Percentiles rank a stretch among this genome's conserved stretches.
These are phyloP conservation scores for Boechera retrofracta DNA, from an alignment of 345 rosid species.

Conservation along the genomic window DNA sequence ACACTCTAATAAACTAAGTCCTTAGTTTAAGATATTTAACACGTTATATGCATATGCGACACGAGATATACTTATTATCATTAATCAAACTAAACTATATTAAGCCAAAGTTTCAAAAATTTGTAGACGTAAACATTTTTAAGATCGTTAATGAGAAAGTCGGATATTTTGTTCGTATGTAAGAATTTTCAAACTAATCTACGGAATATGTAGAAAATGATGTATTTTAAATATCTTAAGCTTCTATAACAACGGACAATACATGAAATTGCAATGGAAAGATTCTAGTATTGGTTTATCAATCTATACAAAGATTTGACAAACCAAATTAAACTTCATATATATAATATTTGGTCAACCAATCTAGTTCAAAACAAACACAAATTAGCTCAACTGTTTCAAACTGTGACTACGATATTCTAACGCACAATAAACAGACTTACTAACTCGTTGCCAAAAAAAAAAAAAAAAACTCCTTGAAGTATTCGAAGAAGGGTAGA, in stretches of 20 bases:
- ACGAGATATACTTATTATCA: no score
- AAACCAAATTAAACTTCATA: conserved; percentile 1
- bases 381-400: conserved; percentile 30
- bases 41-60: neutral
- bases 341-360: neutral
- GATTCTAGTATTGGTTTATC: neutral
- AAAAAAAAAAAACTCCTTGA: neutral
- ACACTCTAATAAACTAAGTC: neutral
- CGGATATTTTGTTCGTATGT: no score
- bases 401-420: conserved; percentile 26
- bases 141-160: no score
- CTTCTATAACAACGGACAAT: neutral
- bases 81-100: no score
- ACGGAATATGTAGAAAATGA: no score
- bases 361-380: neutral
- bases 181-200: neutral
- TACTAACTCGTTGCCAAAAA: conserved; percentile 27
- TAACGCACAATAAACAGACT: conserved; percentile 13
- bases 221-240: neutral
- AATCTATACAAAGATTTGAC: neutral
- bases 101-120: no score
- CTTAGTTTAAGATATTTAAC: neutral
- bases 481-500: neutral
- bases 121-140: no score
- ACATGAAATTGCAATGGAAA: neutral